Conservation (phyloP, 2,329 filamentous ascomycete species). For the Dothiorella sarmentorum region DNA sequence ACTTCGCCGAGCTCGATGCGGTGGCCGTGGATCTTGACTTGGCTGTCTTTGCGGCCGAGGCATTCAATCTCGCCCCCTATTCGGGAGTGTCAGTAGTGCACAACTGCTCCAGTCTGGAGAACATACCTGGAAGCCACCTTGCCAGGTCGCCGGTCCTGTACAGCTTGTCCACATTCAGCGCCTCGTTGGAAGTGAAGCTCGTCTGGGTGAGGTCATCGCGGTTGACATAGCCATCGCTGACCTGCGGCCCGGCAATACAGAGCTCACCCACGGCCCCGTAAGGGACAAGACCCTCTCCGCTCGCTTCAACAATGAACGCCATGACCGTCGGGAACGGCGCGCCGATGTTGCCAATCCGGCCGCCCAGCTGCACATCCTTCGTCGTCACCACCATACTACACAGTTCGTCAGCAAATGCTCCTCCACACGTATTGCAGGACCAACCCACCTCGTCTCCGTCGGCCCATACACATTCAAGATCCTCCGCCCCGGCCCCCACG, state of each 20-base stretch:
- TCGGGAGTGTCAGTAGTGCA: no score
- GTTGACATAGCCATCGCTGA: constrained; percentile 76
- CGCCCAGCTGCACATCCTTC: not conserved
- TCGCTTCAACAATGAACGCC: no score
- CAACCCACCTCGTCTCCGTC: no score
- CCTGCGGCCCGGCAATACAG: constrained; percentile 68
- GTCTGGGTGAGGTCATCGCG: constrained; percentile 73
- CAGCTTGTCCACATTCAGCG: not conserved
- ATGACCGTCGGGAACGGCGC: no score
- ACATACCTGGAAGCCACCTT: not conserved
- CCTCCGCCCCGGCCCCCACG: not conserved
- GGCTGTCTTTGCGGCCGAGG: constrained; percentile 7
- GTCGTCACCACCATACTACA: not conserved
- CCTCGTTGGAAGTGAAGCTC: constrained; percentile 51
- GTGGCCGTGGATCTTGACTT: constrained; percentile 35
- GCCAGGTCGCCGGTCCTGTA: constrained; percentile 23
- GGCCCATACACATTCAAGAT: not conserved
- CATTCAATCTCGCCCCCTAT: not conserved
- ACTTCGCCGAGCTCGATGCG: constrained; percentile 35
- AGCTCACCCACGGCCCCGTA: constrained; percentile 66
- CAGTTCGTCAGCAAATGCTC: no score
- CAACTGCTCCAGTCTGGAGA: no score
- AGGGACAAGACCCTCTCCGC: not conserved
- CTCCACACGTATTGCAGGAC: no score
- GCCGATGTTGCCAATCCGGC: not conserved